Conservation (phyloP, 805 yeast species). For the Wickerhamomyces subpelliculosus region DNA sequence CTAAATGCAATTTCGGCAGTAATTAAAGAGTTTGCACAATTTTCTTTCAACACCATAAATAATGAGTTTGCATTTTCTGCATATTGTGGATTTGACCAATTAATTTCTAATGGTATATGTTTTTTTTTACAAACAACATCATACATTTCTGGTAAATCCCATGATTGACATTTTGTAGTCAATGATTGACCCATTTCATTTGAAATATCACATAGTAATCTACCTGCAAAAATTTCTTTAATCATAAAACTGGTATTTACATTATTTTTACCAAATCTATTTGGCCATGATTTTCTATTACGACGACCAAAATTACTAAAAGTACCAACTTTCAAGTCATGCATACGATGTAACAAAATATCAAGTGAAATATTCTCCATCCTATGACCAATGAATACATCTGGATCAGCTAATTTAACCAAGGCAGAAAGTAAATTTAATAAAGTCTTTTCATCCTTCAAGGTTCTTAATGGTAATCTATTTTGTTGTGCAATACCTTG, state of each 20-base stretch:
- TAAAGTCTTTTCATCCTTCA: slow-evolving; percentile 69
- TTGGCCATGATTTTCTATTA: slow-evolving; percentile 72
- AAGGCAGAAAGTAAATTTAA: slow-evolving; percentile 68
- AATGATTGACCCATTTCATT: slow-evolving; percentile 93
- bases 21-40: slow-evolving; percentile 56
- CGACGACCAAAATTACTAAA: slow-evolving; percentile 86
- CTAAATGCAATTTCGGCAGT: slow-evolving; percentile 75
- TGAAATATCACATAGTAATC: slow-evolving; percentile 86
- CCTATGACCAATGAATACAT: slow-evolving; percentile 82
- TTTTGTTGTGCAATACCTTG: slow-evolving; percentile 50
- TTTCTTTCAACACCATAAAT: slow-evolving; percentile 65
- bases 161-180: slow-evolving; percentile 86
- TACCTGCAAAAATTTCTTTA: slow-evolving; percentile 72
- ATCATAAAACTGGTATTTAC: slow-evolving; percentile 48
- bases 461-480: slow-evolving; percentile 44
- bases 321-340: slow-evolving; percentile 61
- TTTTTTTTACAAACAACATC: slow-evolving; percentile 65
- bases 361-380: slow-evolving; percentile 74
- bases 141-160: slow-evolving; percentile 92
- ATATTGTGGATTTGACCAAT: slow-evolving; percentile 58
- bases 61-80: slow-evolving; percentile 62
- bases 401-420: slow-evolving; percentile 76
- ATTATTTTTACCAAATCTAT: slow-evolving; percentile 50
- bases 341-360: slow-evolving; percentile 74
- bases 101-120: slow-evolving; percentile 61